Evolutionary conservation across 1,139 yeast genomes (phyloP), one percentile per base, ranked within the genome.

Genomic region (Yamadazyma blattariae): DNA sequence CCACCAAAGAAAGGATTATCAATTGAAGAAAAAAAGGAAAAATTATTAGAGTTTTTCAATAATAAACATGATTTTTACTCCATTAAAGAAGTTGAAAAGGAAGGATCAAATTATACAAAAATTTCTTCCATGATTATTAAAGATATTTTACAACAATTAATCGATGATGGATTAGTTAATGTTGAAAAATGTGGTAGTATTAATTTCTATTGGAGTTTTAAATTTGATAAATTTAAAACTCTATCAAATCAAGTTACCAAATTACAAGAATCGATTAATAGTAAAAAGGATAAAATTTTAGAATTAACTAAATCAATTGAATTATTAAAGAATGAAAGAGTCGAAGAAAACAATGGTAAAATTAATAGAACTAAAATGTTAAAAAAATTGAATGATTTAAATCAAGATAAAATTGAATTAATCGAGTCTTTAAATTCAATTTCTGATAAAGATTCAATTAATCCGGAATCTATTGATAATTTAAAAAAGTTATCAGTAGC

Each of bases 1-100:
- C 27, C 27, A 25, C 27, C 27, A 14, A 25, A 25, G 16, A 25
- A 25, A 25, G 27, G 27, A 15, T 16, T 25, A 15, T 25, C 27
- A 8, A 25, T 25, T 11, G 27, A 25, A 14, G 27, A 25, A 16
- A 25, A 25, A 14, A 25, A 13, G 11, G 18, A 25, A 25, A 25
- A 15, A 25, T 16, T 25, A 8, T 25, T 25, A 25, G 27, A 25
- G 11, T 25, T 25, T 25, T 25, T 25, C 27, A 14, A 14, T 5
- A 12, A 16, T 9, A 14, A 25, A 14, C 27, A 25, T 25, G 18
- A 25, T 14, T 25, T 25, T 15, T 25, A 25, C 14, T 14, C 27
- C 7, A 10, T 25, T 9, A 25, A 25, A 15, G 19, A 15, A 10
- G 19, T 25, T 11, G 27, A 25, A 15, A 25, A 25, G 11, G 27